Percentiles rank a stretch among this genome's conserved stretches.
Evolutionary conservation across 768 basidiomycete species (phyloP).

Genomic region (Termitomyces sp.): DNA sequence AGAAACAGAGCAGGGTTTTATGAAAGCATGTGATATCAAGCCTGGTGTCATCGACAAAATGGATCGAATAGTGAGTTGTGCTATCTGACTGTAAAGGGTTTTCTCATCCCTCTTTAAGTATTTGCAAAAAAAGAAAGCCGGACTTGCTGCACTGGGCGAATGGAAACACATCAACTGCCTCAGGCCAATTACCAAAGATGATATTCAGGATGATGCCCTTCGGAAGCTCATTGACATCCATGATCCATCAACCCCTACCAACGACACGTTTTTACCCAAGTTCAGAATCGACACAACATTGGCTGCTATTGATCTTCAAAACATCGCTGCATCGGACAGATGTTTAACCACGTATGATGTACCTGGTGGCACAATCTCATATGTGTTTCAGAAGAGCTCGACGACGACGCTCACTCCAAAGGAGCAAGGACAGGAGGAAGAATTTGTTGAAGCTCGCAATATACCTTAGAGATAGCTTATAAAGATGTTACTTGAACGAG

Average conservation of each 20-base stretch:
- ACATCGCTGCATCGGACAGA: slow-evolving; percentile 31
- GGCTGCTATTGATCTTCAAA: slow-evolving; percentile 43
- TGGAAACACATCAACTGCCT: slow-evolving; percentile 87
- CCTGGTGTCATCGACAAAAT: slow-evolving; percentile 34
- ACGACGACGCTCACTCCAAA: neutral
- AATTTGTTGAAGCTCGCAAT: neutral
- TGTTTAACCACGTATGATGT: slow-evolving; percentile 30
- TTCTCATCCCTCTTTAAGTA: slow-evolving; percentile 36
- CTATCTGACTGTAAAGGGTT: neutral
- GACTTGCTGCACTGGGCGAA: slow-evolving; percentile 65
- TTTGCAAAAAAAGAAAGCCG: slow-evolving; percentile 59
- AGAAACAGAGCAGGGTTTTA: slow-evolving; percentile 43
- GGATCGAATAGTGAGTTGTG: slow-evolving; percentile 44
- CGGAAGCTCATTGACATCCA: slow-evolving; percentile 34
- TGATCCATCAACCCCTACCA: neutral
- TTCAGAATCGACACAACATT: slow-evolving; percentile 21
- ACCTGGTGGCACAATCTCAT: slow-evolving; percentile 67
- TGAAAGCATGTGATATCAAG: slow-evolving; percentile 60
- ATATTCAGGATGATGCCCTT: slow-evolving; percentile 63
- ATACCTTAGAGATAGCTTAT: neutral
- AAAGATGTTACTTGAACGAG: neutral
- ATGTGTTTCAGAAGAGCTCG: slow-evolving; percentile 60
- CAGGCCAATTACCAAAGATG: slow-evolving; percentile 31
- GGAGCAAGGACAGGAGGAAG: neutral
- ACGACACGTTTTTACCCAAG: slow-evolving; percentile 1